Evolutionary conservation across 495 filamentous ascomycete species (phyloP).

Genomic region (Aspergillus carlsbadensis): DNA sequence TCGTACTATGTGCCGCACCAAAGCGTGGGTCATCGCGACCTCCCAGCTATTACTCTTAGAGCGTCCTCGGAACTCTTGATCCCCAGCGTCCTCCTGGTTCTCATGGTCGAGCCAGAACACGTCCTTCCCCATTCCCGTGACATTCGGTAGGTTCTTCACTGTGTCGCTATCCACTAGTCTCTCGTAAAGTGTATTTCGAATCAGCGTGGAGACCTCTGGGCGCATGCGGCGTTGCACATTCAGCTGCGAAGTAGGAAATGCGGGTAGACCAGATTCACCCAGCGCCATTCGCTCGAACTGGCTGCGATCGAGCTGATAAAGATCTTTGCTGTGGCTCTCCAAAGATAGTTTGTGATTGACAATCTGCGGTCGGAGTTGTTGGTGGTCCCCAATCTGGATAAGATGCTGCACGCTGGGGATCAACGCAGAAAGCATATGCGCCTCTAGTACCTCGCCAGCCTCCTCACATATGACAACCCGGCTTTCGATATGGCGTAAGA

Average conservation of each 20-base stretch:
- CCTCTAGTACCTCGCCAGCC: slow-evolving; percentile 73
- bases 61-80: slow-evolving; percentile 39
- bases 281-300: slow-evolving; percentile 64
- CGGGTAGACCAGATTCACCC: background rate
- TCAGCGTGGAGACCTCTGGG: slow-evolving; percentile 60
- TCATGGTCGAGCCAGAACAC: slow-evolving; percentile 77
- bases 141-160: slow-evolving; percentile 61
- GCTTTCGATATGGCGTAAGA: slow-evolving; percentile 56
- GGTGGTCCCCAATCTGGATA: slow-evolving; percentile 77
- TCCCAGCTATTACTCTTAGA: slow-evolving; percentile 70
- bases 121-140: slow-evolving; percentile 61
- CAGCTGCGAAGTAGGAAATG: slow-evolving; percentile 44
- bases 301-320: slow-evolving; percentile 62
- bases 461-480: slow-evolving; percentile 78
- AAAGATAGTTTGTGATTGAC: slow-evolving; percentile 60
- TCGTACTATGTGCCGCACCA: slow-evolving; percentile 69
- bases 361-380: slow-evolving; percentile 68
- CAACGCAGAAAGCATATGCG: slow-evolving; percentile 65
- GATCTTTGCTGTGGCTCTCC: slow-evolving; percentile 46
- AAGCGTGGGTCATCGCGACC: slow-evolving; percentile 59
- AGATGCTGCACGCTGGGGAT: slow-evolving; percentile 68
- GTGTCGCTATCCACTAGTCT: slow-evolving; percentile 57
- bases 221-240: slow-evolving; percentile 74
- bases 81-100: slow-evolving; percentile 50
- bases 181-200: slow-evolving; percentile 62